Base-by-base conservation (phyloP, 140 eudicot species). In the Senecio squalidus region DNA sequence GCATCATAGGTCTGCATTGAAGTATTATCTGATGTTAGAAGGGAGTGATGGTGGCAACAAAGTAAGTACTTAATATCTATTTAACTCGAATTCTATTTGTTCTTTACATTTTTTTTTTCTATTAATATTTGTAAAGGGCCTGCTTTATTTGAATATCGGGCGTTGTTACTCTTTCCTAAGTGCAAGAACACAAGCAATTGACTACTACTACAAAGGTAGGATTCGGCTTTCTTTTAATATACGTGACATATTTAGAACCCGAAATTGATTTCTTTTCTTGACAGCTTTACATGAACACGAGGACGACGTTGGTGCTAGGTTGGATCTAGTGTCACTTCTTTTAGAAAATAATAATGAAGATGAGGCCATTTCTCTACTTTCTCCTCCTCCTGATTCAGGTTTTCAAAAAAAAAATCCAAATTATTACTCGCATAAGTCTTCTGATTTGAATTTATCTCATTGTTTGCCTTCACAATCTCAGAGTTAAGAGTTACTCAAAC, bases 291-390 rank as follows among this genome's bases (percentile, higher is more conserved):
- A 60, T 41, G 69, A 75, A 75, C 76, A 57, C 67, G 88, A 72
- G 11, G 67, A 80, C 45, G 70, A 75, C 62, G 74, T 81, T 69
- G 96, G 77, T 67, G 79, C 84, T 62, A 85, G 98, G 69, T 75
- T 91, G 62, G 78, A 68, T 40, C 74, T 91, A 28, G 82, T 92
- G 46, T 83, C 92, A 18, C 78, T 83, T 75, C 84, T 91, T 7
- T 74, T 83, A 54, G 83, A 77, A 69, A 86, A 81, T 59, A 34
- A 68, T 49, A 83, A 78, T 72, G 84, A 69, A 54, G 86, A 81
- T 64, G 96, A 91, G 70, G 92, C 94, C 38, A 71, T 91, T 43
- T 75, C 80, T 67, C 74, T 91, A 36, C 98, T 91, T 66, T 75
- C 92, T 67, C 81, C 91, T 62, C 80, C 92, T 15, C 58, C 53